These are phyloP conservation scores for Tylopilus sp. DNA, from an alignment of 768 basidiomycete genomes.

Conservation along the genomic window DNA sequence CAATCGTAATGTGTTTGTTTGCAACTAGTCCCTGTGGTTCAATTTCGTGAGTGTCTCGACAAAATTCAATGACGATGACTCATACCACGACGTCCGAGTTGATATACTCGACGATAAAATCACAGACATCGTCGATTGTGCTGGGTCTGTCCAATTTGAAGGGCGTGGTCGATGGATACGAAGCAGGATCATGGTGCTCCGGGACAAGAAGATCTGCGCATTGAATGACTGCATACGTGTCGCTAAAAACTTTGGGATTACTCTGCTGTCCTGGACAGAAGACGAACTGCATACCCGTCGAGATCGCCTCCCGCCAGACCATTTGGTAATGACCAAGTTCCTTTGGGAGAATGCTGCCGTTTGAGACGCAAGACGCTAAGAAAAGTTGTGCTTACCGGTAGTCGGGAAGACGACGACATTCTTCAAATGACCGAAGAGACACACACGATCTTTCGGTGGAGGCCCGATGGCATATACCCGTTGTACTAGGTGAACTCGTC, in stretches of 20 bases:
- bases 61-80: neutral
- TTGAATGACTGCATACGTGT: conserved; percentile 60
- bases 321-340: conserved; percentile 60
- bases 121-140: conserved; percentile 66
- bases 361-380: too few species aligned
- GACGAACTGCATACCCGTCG: conserved; percentile 49
- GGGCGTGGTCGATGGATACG: conserved; percentile 42
- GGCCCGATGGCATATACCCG: conserved; percentile 68
- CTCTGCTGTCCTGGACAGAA: conserved; percentile 32
- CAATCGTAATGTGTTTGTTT: conserved; percentile 64
- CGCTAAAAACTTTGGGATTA: conserved; percentile 37
- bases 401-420: conserved; percentile 73
- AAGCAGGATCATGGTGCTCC: conserved; percentile 46
- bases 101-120: conserved; percentile 83
- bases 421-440: conserved; percentile 51
- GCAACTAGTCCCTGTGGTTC: conserved; percentile 60
- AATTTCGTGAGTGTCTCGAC: conserved; percentile 5
- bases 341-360: conserved; percentile 29
- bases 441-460: conserved; percentile 46
- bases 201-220: conserved; percentile 54
- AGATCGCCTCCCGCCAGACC: conserved; percentile 72
- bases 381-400: conserved; percentile 40
- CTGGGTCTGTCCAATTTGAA: conserved; percentile 44
- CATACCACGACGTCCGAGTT: conserved; percentile 75
- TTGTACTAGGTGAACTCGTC: conserved; percentile 47